Evolutionary conservation across 305 asterid species (phyloP), one percentile per base, ranked within the genome.

Genomic region (Fraxinus nigra): DNA sequence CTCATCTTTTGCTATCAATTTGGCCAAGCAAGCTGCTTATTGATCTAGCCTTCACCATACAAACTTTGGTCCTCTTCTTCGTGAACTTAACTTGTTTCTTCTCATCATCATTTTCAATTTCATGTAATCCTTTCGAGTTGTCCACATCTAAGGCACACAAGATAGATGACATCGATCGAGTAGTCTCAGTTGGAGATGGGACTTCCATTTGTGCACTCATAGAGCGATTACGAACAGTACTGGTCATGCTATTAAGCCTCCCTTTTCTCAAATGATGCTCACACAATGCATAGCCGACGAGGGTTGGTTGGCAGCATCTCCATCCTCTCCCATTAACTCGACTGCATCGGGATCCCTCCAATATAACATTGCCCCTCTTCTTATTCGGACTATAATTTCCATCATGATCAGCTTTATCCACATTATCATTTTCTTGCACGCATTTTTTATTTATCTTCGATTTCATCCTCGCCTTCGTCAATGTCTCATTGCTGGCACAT

Each of bases 211-310:
- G 59, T 48, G 82, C 70, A 18, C 46, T 75, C 63, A 0, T 67
- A 30, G 80, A 75, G 7, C 67, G 75, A 0, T 84, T 89, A 5
- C 82, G 86, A 79, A 81, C 87, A 28, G 30, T 28, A 32, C 43
- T 82, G 14, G 82, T 83, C 81, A 86, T 84, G 79, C 88, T 85
- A 85, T 92, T 81, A 3, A 88, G 88, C 86, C 93, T 85, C 69
- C 97, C 97, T 84, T 92, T 93, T 0, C 96, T 96, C 87, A 93
- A 81, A 83, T 93, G 97, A 85, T 93, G 96, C 78, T 93, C 95
- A 43, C 97, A 93, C 18, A 93, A 82, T 1, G 96, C 90, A 74
- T 93, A 93, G 11, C 97, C 97, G 0, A 93, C 93, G 3, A 92
- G 90, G 35, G 97, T 93, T 8, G 87, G 92, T 77, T 90, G 96